Base-by-base conservation (phyloP, 805 yeast genomes). In the Metschnikowia arizonensis region DNA sequence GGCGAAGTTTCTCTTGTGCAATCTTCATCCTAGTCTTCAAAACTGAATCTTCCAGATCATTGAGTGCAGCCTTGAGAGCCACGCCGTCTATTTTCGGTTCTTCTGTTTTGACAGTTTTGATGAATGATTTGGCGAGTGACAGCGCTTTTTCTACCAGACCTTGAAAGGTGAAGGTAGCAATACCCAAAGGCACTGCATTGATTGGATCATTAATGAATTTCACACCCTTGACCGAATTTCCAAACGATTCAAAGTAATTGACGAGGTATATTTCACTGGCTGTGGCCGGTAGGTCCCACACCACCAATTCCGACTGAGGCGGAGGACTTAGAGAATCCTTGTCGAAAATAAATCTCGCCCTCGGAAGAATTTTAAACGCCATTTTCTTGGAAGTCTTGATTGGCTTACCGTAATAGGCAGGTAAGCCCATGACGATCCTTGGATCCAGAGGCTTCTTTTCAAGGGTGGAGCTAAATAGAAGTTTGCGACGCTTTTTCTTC, bases 121-220 rank as follows among this genome's bases (percentile, higher is more conserved):
- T 56, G 17, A 71, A 58, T 36, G 54, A 55, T 30, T 62, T 64
- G 17, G 75, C 74, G 15, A 62, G 52, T 33, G 59, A 56, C 62
- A 61, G 62, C 4, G 79, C 68, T 46, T 75, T 76, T 15, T 73
- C 79, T 12, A 69, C 58, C 17, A 64, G 58, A 2, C 88, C 87
- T 47, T 73, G 82, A 63, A 76, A 89, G 47, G 76, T 70, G 42
- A 88, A 68, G 17, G 78, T 65, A 41, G 83, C 83, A 18, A 88
- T 68, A 8, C 95, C 93, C 33, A 89, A 62, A 0, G 95, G 90
- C 15, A 82, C 84, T 2, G 89, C 96, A 35, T 86, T 81, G 18
- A 72, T 69, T 0, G 91, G 87, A 57, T 89, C 93, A 45, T 74
- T 78, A 8, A 83, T 69, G 48, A 80, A 70, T 47, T 78, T 77